Percentiles rank a stretch among this genome's conserved stretches.
These are phyloP conservation scores for Smittium mucronatum DNA, from an alignment of 371 early-diverging fungal genomes.

Conservation along the genomic window DNA sequence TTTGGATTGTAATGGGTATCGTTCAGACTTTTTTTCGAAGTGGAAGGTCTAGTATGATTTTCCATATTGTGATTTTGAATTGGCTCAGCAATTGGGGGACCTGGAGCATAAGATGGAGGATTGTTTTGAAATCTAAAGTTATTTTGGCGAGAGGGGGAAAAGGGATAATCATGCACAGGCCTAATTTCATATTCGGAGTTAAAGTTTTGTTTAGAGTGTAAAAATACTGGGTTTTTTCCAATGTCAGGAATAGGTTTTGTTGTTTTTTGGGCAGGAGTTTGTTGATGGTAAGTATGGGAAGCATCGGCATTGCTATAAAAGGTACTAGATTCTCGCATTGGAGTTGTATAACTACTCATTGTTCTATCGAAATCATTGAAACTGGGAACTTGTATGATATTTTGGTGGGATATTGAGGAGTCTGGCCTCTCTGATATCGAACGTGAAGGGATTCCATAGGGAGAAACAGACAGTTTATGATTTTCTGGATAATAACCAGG, in stretches of 20 bases:
- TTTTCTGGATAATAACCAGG: slow-evolving; percentile 83
- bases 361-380: background rate
- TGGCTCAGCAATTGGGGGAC: background rate
- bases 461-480: background rate
- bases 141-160: background rate
- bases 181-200: background rate
- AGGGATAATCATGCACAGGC: background rate
- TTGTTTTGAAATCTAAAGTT: background rate
- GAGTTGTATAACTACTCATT: background rate
- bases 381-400: background rate
- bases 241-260: background rate
- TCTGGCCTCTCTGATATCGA: background rate
- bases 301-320: background rate
- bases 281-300: background rate
- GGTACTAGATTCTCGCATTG: background rate
- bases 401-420: background rate
- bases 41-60: background rate
- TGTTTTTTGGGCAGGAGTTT: background rate
- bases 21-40: background rate
- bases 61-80: background rate
- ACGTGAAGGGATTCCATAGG: background rate
- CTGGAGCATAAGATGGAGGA: background rate
- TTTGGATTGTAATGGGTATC: background rate
- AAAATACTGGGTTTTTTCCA: background rate
- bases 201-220: background rate